Conservation (phyloP, 371 early-diverging fungal genomes). For the Choanephora cucurbitarum region DNA sequence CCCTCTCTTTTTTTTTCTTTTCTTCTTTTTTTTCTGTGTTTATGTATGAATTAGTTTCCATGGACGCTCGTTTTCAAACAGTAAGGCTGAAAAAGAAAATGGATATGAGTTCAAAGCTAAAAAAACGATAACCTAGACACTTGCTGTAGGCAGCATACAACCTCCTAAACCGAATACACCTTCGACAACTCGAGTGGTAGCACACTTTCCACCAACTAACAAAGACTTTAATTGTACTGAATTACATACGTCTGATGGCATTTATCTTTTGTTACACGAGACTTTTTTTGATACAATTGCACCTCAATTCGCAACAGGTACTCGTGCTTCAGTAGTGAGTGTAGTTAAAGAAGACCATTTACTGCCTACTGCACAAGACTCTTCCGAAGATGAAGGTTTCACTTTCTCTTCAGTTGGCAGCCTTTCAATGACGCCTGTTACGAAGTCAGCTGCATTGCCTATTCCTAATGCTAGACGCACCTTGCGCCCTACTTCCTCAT, state of each 20-base stretch:
- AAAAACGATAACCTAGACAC: constrained; percentile 13
- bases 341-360: constrained; percentile 10
- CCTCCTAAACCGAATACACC: constrained; percentile 8
- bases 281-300: constrained; percentile 49
- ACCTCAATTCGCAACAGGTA: constrained; percentile 54
- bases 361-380: constrained; percentile 3
- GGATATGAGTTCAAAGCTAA: background rate
- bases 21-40: background rate
- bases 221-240: constrained; percentile 45
- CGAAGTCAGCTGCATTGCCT: constrained; percentile 37
- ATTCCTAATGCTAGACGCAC: constrained; percentile 32
- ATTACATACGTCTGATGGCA: constrained; percentile 61
- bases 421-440: constrained; percentile 18
- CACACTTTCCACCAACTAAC: constrained; percentile 46
- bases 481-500: constrained; percentile 11
- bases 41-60: constrained; percentile 2
- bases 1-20: constrained; percentile 9
- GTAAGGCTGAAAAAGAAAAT: constrained; percentile 12
- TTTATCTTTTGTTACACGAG: constrained; percentile 53
- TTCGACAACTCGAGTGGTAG: constrained; percentile 5
- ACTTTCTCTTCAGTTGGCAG: background rate
- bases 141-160: constrained; percentile 21
- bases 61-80: constrained; percentile 38
- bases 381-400: constrained; percentile 17
- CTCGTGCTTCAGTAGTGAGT: constrained; percentile 37